A percentile compares a stretch with the other conserved stretches of the same genome.
phyloP scores from a whole-genome alignment of 2,329 filamentous ascomycete species.

The Penicillium brasilianum region DNA sequence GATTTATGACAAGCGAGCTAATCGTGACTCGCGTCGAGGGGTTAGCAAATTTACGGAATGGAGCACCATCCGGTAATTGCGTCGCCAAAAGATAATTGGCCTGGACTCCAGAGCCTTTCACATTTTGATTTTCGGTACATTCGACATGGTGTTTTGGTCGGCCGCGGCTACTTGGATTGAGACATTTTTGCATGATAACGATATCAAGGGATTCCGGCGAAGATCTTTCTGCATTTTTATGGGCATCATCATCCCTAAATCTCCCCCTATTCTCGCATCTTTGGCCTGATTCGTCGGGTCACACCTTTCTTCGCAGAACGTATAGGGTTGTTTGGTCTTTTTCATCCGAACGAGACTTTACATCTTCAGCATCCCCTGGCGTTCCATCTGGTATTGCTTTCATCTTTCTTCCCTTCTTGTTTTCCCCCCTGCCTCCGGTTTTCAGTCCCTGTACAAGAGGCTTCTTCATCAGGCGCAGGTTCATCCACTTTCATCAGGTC shows the following conservation, averaged over 20 bases:
- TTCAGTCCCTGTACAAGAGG: background rate
- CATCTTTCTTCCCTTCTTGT: slow-evolving; percentile 14
- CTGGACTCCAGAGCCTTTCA: slow-evolving; percentile 12
- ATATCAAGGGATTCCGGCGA: slow-evolving; percentile 18
- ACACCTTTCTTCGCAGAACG: background rate
- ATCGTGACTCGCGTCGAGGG: slow-evolving; percentile 69
- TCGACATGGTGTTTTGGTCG: slow-evolving; percentile 42
- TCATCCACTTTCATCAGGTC: slow-evolving; percentile 27
- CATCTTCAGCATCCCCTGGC: background rate
- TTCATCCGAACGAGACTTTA: slow-evolving; percentile 1
- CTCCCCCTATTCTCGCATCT: slow-evolving; percentile 10
- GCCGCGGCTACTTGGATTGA: slow-evolving; percentile 26
- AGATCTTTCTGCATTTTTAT: slow-evolving; percentile 34
- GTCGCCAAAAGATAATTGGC: background rate
- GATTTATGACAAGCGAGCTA: slow-evolving; percentile 83
- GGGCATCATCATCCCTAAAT: slow-evolving; percentile 12
- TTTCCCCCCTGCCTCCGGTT: slow-evolving; percentile 14
- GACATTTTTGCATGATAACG: slow-evolving; percentile 32
- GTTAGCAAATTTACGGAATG: slow-evolving; percentile 72
- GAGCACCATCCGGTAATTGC: slow-evolving; percentile 72
- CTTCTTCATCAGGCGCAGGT: slow-evolving; percentile 16
- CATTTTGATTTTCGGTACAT: slow-evolving; percentile 33
- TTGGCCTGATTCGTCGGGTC: background rate
- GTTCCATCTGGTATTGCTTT: background rate
- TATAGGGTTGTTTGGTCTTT: background rate